These are phyloP conservation scores for Apiotrichum akiyoshidainum DNA, from an alignment of 1,284 basidiomycete species.

Conservation along the genomic window DNA sequence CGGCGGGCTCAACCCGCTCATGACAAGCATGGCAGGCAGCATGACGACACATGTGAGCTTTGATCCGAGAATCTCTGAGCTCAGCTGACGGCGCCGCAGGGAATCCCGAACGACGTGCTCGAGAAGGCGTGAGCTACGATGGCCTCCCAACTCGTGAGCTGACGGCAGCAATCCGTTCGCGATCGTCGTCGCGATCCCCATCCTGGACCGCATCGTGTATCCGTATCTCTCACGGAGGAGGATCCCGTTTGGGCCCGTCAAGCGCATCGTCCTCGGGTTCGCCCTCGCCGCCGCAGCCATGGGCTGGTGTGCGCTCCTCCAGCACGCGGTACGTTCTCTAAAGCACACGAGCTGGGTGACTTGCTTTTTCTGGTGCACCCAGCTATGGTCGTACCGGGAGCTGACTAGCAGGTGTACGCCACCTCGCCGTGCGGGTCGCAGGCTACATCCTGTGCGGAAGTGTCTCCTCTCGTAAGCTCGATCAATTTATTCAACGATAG, in stretches of 20 bases:
- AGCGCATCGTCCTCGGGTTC: slow-evolving; percentile 23
- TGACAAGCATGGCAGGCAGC: slow-evolving; percentile 25
- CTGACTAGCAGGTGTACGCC: slow-evolving; percentile 20
- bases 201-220: slow-evolving; percentile 20
- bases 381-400: too few relatives aligned
- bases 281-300: slow-evolving; percentile 20
- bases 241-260: slow-evolving; percentile 23
- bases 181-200: slow-evolving; percentile 25
- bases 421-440: slow-evolving; percentile 30
- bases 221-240: slow-evolving; percentile 11
- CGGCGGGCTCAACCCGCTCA: slow-evolving; percentile 23
- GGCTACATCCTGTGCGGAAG: slow-evolving; percentile 22
- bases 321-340: slow-evolving; percentile 19
- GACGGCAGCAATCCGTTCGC: slow-evolving; percentile 27
- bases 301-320: slow-evolving; percentile 26
- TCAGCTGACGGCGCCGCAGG: slow-evolving; percentile 17
- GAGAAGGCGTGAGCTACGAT: slow-evolving; percentile 23
- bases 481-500: neutral
- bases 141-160: neutral
- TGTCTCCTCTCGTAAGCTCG: slow-evolving; percentile 19
- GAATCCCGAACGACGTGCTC: slow-evolving; percentile 30
- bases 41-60: slow-evolving; percentile 30
- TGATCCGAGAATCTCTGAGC: too few relatives aligned
- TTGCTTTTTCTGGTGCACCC: too few relatives aligned
- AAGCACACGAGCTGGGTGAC: too few relatives aligned